Evolutionary conservation across 345 rosid species (phyloP), one percentile per base, ranked within the genome.

Genomic region (Excoecaria agallocha): DNA sequence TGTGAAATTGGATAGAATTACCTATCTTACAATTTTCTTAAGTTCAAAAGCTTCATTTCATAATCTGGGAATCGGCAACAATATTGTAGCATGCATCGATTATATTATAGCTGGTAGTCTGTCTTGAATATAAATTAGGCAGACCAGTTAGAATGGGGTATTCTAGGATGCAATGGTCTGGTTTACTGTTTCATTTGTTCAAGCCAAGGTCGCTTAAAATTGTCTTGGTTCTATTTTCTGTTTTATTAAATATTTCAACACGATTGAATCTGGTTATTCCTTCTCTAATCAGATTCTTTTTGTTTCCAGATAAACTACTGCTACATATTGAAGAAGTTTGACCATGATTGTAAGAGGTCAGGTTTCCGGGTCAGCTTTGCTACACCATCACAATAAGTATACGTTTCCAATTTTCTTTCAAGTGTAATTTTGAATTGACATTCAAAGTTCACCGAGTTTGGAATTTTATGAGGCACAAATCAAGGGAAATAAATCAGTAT

Each of bases 281-380:
- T 69, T 77, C 38, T 61, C 78, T 78, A 64, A 70, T 62, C 45
- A 70, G 56, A 48, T 65, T 77, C 20, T 35, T 74, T 73, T 62
- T 74, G 61, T 70, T 81, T 48, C 56, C 87, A 92, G 97, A 24
- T 90, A 69, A 92, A 92, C 70, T 92, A 90, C 86, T 90, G 90
- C 86, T 79, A 82, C 63, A 77, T 90, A 69, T 25, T 87, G 86
- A 90, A 85, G 86, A 86, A 83, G 79, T 73, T 81, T 69, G 88
- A 79, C 37, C 79, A 87, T 49, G 97, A 90, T 82, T 79, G 70
- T 51, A 90, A 86, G 0, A 90, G 78, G 80, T 80, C 89, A 30
- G 93, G 97, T 39, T 66, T 90, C 77, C 79, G 79, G 73, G 57
- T 87, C 61, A 85, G 88, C 73, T 83, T 92, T 75, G 85, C 95